Base-by-base conservation (phyloP, 1,139 yeast species). In the Yamadazyma pseudoaaseri region DNA sequence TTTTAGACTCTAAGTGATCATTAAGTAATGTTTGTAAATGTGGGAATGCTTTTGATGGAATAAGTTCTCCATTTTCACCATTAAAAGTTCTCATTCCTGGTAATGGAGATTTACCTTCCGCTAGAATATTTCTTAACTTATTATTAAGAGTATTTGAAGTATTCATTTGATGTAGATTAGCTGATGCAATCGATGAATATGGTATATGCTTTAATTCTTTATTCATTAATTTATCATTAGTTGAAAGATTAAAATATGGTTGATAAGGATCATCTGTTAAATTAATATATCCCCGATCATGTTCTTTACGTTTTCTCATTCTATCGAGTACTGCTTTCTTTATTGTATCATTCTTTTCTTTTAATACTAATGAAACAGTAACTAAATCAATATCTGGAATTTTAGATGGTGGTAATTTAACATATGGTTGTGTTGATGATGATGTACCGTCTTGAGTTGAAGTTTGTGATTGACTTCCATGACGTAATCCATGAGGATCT, bases 361-460 rank as follows among this genome's bases (percentile, higher is more conserved):
- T 70, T 39, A 86, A 64, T 16, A 87, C 81, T 34, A 79, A 73
- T 33, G 86, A 86, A 16, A 90, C 90, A 5, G 96, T 86, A 24
- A 85, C 81, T 46, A 90, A 70, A 35, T 87, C 95, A 75, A 90
- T 75, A 59, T 90, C 97, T 9, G 97, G 97, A 47, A 90, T 85
- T 62, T 89, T 86, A 2, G 96, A 84, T 18, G 94, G 84, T 8
- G 96, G 95, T 27, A 87, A 62, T 46, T 86, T 84, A 49, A 86
- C 95, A 61, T 86, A 86, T 7, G 95, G 90, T 52, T 85, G 95
- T 31, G 73, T 72, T 3, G 72, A 58, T 5, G 70, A 56, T 7
- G 68, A 51, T 11, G 60, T 39, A 7, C 33, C 33, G 10, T 30
- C 33, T 28, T 34, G 37, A 16, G 15, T 18, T 10, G 25, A 14